These are phyloP conservation scores for Fraxinus quadrangulata DNA, from an alignment of 257 asterid genomes.

Conservation along the genomic window DNA sequence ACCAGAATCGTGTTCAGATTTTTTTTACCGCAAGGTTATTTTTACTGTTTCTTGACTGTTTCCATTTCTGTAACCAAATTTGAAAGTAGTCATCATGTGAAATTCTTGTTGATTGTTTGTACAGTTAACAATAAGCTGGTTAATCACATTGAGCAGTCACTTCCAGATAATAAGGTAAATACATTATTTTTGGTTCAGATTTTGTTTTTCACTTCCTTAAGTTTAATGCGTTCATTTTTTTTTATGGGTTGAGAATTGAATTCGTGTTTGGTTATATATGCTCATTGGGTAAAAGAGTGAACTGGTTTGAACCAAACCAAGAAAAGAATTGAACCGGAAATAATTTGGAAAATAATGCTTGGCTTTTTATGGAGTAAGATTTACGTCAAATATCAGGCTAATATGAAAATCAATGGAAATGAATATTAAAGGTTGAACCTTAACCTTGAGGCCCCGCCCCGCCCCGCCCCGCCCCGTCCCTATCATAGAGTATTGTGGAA, in stretches of 20 bases:
- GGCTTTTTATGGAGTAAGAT: slow-evolving; percentile 9
- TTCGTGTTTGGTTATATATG: background rate
- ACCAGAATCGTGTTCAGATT: slow-evolving; percentile 19
- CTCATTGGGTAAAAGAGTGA: background rate
- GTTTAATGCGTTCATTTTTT: background rate
- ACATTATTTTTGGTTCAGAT: background rate
- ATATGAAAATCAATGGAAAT: background rate
- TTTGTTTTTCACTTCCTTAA: background rate
- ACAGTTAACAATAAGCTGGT: slow-evolving; percentile 41
- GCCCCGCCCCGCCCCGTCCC: too few species aligned
- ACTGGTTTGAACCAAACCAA: too few species aligned
- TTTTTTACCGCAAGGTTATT: slow-evolving; percentile 43
- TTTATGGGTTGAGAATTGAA: slow-evolving; percentile 11
- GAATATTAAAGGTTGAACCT: too few species aligned
- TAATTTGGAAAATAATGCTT: background rate
- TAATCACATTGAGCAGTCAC: slow-evolving; percentile 33
- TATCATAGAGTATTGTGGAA: too few species aligned
- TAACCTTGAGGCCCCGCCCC: too few species aligned
- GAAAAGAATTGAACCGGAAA: slow-evolving; percentile 1
- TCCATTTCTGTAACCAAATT: background rate
- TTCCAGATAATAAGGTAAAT: slow-evolving; percentile 37
- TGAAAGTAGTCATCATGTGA: background rate
- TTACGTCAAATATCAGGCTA: slow-evolving; percentile 3
- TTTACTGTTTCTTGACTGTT: background rate
- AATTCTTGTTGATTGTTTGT: slow-evolving; percentile 4